Base-by-base conservation (phyloP, 164 flowering plant genomes). In the Nymphaea colorata region DNA sequence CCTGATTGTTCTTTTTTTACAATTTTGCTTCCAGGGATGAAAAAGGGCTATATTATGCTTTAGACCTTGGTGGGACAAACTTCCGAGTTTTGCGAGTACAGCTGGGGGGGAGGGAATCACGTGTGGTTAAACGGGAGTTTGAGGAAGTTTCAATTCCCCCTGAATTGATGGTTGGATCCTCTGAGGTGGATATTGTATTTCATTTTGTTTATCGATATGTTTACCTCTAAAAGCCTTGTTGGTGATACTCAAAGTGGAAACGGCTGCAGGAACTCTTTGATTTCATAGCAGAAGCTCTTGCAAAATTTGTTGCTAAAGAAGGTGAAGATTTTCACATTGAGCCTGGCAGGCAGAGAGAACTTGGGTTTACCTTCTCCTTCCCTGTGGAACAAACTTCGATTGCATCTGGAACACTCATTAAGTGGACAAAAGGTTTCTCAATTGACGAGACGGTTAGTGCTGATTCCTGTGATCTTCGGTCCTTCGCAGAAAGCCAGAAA, bases 41-140 rank as follows among this genome's bases (percentile, higher is more conserved):
- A 76, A 75, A 80, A n/a, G 98, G 97, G 12, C 42, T 86, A 66
- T 93, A 84, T 76, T 93, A 93, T 82, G 98, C 98, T 5, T 76
- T 93, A 78, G 98, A 93, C 70, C 97, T 93, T 67, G 97, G 98
- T 66, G 98, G 98, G 17, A 93, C 98, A 76, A 93, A 93, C 74
- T 93, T 93, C 78, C 94, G 98, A 41, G 97, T 93, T 47, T 63
- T 93, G 67, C 94, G 98, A 41, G 91, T 91, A 17, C 89, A 80
- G 14, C 74, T 93, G 73, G 93, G 95, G 59, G 98, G 98, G 42
- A 86, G 69, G 76, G 90, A 83, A 36, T 72, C 67, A 4, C 77
- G 85, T 66, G 84, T 85, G 62, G 79, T 76, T 51, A 82, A 85
- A 62, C 87, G 86, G 77, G 99, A 94, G 76, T 84, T 76, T 74